Evolutionary conservation across 164 flowering plant species (phyloP).

Genomic region (Warburgia ugandensis): DNA sequence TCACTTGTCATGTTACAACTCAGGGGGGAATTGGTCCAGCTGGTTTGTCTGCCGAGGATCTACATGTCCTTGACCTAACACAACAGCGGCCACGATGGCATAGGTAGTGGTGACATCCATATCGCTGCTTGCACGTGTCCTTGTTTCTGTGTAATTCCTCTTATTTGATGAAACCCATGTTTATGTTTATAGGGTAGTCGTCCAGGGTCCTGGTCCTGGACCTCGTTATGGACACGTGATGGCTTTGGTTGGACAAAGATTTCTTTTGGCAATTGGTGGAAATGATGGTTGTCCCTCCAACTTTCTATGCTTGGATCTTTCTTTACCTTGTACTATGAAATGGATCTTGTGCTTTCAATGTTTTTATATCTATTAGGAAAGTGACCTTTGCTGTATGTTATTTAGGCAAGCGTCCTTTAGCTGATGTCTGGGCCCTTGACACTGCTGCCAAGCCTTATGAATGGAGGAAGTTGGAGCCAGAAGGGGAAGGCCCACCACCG

Average conservation of each 20-base stretch:
- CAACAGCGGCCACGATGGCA: slow-evolving; percentile 99
- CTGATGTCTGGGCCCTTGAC: slow-evolving; percentile 99
- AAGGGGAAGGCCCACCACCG: slow-evolving; percentile 99
- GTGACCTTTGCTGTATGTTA: slow-evolving; percentile 12
- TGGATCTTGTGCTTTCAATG: background rate
- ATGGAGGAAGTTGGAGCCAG: slow-evolving; percentile 99
- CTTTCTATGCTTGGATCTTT: too few species aligned
- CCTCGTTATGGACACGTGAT: slow-evolving; percentile 99
- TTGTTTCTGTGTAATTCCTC: too few species aligned
- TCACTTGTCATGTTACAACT: too few species aligned
- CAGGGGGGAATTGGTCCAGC: slow-evolving; percentile 99
- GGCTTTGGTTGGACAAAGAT: slow-evolving; percentile 99
- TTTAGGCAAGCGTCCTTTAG: slow-evolving; percentile 94
- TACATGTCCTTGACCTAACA: slow-evolving; percentile 97
- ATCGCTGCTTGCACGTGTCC: background rate
- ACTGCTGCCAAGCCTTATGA: slow-evolving; percentile 99
- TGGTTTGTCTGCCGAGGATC: slow-evolving; percentile 98
- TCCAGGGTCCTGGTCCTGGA: slow-evolving; percentile 99
- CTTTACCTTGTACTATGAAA: background rate
- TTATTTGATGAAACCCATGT: too few species aligned
- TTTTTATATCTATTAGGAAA: background rate
- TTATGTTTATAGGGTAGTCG: slow-evolving; percentile 67
- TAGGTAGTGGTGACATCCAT: slow-evolving; percentile 57
- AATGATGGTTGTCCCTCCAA: slow-evolving; percentile 99
- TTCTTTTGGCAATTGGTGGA: slow-evolving; percentile 98